Base-by-base conservation (phyloP, 2,329 filamentous ascomycete genomes). In the Clonostachys solani region DNA sequence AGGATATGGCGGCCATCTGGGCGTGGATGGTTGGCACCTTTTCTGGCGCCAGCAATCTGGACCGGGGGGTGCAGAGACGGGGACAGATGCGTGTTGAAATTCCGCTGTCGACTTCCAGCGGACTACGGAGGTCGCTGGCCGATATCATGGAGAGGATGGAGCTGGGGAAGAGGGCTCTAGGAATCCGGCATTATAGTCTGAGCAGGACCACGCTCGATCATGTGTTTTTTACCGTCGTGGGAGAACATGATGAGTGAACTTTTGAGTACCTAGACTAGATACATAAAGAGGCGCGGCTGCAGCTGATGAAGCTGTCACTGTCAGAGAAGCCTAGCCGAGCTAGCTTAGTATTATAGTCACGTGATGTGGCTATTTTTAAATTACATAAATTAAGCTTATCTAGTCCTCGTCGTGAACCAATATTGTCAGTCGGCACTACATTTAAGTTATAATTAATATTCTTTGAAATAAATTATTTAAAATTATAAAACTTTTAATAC, bases 21-120 rank as follows among this genome's bases (percentile, higher is more conserved):
- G 48, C 61, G 0, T 95, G 90, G 87, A 78, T 95, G 7, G 49
- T 62, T 10, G 52, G 58, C 1, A 75, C 68, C 3, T 83, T 94
- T 43, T 77, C 81, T 0, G 78, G 77, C 2, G 89, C 87, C 0
- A 73, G 23, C 9, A 29, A 75, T 13, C 73, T 94, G 23, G 90
- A 89, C 62, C 75, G 79, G 42, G 83, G 86, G 64, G 86, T 80
- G 40, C 95, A 86, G 65, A 89, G 95, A 59, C 23, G 23, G 23
- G 91, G 92, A 0, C 91, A 96, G 63, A 73, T 95, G 57, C 78
- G 90, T 13, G 95, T 96, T 65, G 51, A 52, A 6, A 49, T 60
- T 19, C 56, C 58, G 8, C 47, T 49, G 19, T 40, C 43, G 34
- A 23, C 44, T 42, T 36, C 37, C 8, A 16, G 17, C 16, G 8